A percentile compares a stretch with the other conserved stretches of the same genome.
Conservation (phyloP, 768 basidiomycete species). For the Tylopilus plumbeoviolaceoides region DNA sequence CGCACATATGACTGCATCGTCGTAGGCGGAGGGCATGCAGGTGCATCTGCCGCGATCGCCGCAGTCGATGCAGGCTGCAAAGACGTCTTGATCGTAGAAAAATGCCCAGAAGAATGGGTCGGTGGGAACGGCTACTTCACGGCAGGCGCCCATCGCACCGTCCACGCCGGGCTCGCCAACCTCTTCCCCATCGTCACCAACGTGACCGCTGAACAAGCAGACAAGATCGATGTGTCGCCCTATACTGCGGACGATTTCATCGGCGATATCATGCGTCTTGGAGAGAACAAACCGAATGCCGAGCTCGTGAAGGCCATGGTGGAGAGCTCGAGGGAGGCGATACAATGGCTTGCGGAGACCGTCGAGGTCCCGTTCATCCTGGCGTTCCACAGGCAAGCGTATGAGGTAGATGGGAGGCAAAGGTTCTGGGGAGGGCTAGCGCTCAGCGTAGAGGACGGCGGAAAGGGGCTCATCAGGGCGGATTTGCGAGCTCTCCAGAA, state of each 20-base stretch:
- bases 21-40: conserved; percentile 65
- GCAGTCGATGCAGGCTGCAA: conserved; percentile 56
- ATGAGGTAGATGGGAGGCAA: conserved; percentile 55
- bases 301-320: conserved; percentile 51
- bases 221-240: conserved; percentile 52
- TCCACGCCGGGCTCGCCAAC: conserved; percentile 47
- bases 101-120: conserved; percentile 58
- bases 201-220: conserved; percentile 39
- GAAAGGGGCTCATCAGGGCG: conserved; percentile 61
- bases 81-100: conserved; percentile 62
- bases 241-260: conserved; percentile 55
- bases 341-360: conserved; percentile 52
- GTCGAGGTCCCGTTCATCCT: conserved; percentile 53
- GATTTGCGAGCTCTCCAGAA: conserved; percentile 47
- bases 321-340: conserved; percentile 48
- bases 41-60: conserved; percentile 59
- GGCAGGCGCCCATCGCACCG: conserved; percentile 63
- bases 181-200: conserved; percentile 52
- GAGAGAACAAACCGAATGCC: conserved; percentile 45
- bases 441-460: conserved; percentile 58
- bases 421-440: conserved; percentile 73
- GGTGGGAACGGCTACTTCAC: conserved; percentile 76
- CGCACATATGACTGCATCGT: conserved; percentile 51
- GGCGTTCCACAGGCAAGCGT: conserved; percentile 65
- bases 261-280: conserved; percentile 58